phyloP scores from a whole-genome alignment of 139 green algal genomes.

The Picochlorum sp. region DNA sequence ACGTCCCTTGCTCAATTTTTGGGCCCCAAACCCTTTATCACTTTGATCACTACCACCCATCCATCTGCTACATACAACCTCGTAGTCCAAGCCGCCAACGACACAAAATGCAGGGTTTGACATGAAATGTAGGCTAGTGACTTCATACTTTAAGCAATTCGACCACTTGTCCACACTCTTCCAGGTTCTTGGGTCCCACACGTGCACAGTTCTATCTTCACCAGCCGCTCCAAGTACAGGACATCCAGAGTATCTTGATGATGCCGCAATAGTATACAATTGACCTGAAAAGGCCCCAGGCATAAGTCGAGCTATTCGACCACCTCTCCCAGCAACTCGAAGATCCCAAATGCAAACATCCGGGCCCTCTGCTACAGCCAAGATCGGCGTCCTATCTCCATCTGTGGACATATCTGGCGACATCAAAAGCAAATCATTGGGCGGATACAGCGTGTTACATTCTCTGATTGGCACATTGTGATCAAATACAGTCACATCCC shows the following conservation, averaged over 20 bases:
- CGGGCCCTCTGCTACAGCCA: constrained; percentile 19
- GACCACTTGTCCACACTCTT: constrained; percentile 15
- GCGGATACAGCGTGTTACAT: constrained; percentile 17
- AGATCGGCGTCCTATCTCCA: constrained; percentile 2
- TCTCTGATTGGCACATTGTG: constrained; percentile 5
- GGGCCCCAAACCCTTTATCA: constrained; percentile 12
- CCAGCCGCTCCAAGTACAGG: constrained; percentile 14
- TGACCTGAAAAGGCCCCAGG: constrained; percentile 9
- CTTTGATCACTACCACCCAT: constrained; percentile 6
- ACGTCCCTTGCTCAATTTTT: too few species aligned
- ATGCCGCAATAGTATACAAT: constrained; percentile 8
- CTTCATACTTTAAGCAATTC: constrained; percentile 25
- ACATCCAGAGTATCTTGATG: neutral
- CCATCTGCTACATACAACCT: constrained; percentile 25
- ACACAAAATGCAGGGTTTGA: constrained; percentile 3
- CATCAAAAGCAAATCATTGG: constrained; percentile 17
- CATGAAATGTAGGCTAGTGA: constrained; percentile 13
- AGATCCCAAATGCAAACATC: constrained; percentile 22
- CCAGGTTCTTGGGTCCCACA: constrained; percentile 26
- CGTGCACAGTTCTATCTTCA: constrained; percentile 9
- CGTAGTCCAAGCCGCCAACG: constrained; percentile 18
- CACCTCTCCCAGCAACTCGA: neutral
- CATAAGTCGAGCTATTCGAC: constrained; percentile 7
- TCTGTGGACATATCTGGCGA: constrained; percentile 6
- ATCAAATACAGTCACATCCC: constrained; percentile 26